phyloP scores from a whole-genome alignment of 1,139 yeast genomes.

The Chernovozyma sophiae-reginae region DNA sequence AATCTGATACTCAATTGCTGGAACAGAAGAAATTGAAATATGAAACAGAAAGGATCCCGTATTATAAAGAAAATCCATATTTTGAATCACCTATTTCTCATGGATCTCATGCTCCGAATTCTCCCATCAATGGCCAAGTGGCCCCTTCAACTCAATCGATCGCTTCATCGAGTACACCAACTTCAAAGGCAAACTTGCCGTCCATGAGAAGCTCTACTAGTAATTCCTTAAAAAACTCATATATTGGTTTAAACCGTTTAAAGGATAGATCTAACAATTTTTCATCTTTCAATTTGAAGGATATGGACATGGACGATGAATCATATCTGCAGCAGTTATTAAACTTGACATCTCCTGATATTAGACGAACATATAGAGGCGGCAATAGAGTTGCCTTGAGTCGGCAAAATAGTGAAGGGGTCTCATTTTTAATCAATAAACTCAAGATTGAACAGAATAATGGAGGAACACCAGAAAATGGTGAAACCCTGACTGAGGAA shows the following conservation, averaged over 20 bases:
- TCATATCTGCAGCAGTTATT: conserved; percentile 6
- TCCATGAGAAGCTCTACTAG: conserved; percentile 20
- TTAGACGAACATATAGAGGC: conserved; percentile 11
- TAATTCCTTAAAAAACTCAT: conserved; percentile 30
- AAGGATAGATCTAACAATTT: conserved; percentile 26
- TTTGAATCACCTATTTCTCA: conserved; percentile 11
- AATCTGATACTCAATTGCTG: neutral
- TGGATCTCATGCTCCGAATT: neutral
- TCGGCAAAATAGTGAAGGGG: conserved; percentile 6
- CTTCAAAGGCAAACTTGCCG: conserved; percentile 33
- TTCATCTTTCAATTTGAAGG: conserved; percentile 19
- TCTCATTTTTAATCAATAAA: conserved; percentile 5
- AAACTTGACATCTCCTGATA: conserved; percentile 16
- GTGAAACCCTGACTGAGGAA: neutral
- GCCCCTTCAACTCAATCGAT: neutral
- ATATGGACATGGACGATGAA: conserved; percentile 9
- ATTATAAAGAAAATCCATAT: conserved; percentile 25
- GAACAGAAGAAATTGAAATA: conserved; percentile 13
- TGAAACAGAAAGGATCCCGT: conserved; percentile 23
- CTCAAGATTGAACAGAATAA: conserved; percentile 4
- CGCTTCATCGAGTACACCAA: neutral
- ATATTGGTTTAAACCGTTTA: conserved; percentile 37
- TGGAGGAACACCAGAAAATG: neutral
- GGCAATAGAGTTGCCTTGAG: conserved; percentile 2
- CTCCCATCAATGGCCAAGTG: neutral